Evolutionary conservation across 2,329 filamentous ascomycete genomes (phyloP).

Genomic region (Diaporthe eres): DNA sequence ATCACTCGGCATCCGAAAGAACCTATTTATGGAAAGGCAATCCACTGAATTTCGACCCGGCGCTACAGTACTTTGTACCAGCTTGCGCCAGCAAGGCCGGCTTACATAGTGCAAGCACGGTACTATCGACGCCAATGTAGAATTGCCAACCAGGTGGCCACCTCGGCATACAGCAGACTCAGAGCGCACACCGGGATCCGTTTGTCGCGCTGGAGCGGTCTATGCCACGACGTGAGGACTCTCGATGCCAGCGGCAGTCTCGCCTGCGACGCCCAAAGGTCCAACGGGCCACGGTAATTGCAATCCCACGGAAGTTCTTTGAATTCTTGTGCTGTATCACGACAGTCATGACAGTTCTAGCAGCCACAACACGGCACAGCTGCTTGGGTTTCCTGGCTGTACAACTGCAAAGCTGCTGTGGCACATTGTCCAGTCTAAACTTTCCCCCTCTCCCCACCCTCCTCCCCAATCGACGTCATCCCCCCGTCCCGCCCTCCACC

Average conservation of each 20-base stretch:
- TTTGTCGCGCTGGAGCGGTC: background rate
- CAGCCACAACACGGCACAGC: conserved; percentile 27
- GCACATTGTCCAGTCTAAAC: background rate
- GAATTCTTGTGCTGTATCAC: background rate
- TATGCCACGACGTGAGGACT: background rate
- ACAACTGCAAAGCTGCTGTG: conserved; percentile 4
- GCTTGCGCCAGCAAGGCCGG: background rate
- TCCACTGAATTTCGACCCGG: background rate
- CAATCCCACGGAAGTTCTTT: background rate
- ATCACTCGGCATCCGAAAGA: conserved; percentile 2
- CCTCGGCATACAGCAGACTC: background rate
- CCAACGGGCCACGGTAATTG: background rate
- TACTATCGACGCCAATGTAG: background rate
- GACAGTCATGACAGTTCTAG: background rate
- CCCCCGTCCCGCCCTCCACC: conserved; percentile 7
- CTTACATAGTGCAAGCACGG: background rate
- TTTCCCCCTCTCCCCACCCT: background rate
- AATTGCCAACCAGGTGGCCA: background rate
- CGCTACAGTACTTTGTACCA: background rate
- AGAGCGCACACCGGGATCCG: background rate
- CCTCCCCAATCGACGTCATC: conserved; percentile 25
- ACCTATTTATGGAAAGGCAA: conserved; percentile 26
- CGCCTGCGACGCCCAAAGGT: background rate
- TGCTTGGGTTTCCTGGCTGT: conserved; percentile 16
- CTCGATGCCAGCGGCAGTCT: background rate